These are phyloP conservation scores for Tothia fuscella DNA, from an alignment of 2,329 filamentous ascomycete species.

Conservation along the genomic window DNA sequence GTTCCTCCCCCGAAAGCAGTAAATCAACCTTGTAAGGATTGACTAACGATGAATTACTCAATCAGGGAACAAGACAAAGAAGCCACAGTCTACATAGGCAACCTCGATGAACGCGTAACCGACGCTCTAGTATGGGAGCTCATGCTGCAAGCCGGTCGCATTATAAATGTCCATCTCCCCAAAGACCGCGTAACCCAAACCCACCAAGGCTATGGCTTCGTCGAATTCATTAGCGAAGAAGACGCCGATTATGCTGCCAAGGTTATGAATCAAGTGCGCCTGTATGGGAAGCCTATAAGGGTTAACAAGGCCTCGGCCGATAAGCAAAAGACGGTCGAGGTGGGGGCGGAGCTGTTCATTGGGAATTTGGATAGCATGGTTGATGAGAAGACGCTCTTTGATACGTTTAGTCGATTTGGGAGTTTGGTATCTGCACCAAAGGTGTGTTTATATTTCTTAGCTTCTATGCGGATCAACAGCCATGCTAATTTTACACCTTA, in stretches of 20 bases:
- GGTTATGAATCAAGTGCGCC: conserved; percentile 89
- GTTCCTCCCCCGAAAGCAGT: too few relatives aligned
- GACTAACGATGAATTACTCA: conserved; percentile 6
- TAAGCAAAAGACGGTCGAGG: conserved; percentile 85
- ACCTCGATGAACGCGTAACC: conserved; percentile 91
- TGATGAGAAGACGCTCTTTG: conserved; percentile 90
- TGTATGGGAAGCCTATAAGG: conserved; percentile 88
- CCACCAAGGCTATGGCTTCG: conserved; percentile 97
- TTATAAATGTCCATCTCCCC: conserved; percentile 95
- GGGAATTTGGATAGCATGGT: conserved; percentile 92
- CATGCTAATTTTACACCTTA: not conserved
- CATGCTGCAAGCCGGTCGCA: conserved; percentile 94
- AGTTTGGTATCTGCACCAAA: conserved; percentile 75
- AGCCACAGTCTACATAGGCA: conserved; percentile 94
- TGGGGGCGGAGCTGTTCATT: conserved; percentile 93
- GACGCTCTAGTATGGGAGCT: conserved; percentile 91
- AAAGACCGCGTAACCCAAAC: conserved; percentile 95
- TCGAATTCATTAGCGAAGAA: conserved; percentile 91
- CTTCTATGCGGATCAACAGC: not conserved
- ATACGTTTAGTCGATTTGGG: conserved; percentile 89
- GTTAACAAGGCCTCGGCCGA: conserved; percentile 93
- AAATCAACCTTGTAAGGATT: conserved; percentile 5
- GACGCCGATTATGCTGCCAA: conserved; percentile 95
- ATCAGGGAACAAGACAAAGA: conserved; percentile 95
- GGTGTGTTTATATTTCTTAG: conserved; percentile 37